Base-by-base conservation (phyloP, 2,329 filamentous ascomycete genomes). In the Triangularia setosa region DNA sequence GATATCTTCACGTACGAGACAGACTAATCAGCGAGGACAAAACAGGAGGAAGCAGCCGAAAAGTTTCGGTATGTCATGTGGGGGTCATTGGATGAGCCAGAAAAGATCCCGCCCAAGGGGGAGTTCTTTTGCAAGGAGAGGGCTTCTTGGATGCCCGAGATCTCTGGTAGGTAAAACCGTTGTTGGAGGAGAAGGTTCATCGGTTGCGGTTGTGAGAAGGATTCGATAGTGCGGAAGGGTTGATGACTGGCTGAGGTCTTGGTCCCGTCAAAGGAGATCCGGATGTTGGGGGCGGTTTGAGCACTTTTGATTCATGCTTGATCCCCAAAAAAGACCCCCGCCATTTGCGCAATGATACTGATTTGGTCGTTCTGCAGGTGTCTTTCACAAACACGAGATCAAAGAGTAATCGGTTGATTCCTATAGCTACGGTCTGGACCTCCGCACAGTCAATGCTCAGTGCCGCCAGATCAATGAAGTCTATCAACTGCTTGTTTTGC, bases 71-170 rank as follows among this genome's bases (percentile, higher is more conserved):
- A 79, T 58, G 68, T 80, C 27, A 74, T 79, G 66, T 79, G 77
- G 72, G 82, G 83, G 1, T 81, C 81, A 0, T 72, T 85, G 3
- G 82, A 85, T 63, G 75, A 82, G 21, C 79, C 79, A 0, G 79
- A 81, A 14, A 75, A 73, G 59, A 71, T 84, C 9, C 79, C 81
- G 5, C 82, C 82, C 0, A 84, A 83, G 68, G 83, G 82, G 0
- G 82, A 85, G 67, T 85, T 85, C 73, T 85, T 84, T 67, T 84
- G 81, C 70, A 81, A 76, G 60, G 71, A 75, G 44, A 73, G 80
- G 63, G 74, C 77, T 4, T 72, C 68, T 1, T 85, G 83, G 83
- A 83, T 83, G 80, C 81, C 80, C 2, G 78, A 81, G 69, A 74
- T 83, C 58, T 75, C 75, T 44, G 74, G 80, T 80, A 55, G 7